Evolutionary conservation across 768 basidiomycete species (phyloP), one percentile per base, ranked within the genome.

Genomic region (Trametes meyenii): DNA sequence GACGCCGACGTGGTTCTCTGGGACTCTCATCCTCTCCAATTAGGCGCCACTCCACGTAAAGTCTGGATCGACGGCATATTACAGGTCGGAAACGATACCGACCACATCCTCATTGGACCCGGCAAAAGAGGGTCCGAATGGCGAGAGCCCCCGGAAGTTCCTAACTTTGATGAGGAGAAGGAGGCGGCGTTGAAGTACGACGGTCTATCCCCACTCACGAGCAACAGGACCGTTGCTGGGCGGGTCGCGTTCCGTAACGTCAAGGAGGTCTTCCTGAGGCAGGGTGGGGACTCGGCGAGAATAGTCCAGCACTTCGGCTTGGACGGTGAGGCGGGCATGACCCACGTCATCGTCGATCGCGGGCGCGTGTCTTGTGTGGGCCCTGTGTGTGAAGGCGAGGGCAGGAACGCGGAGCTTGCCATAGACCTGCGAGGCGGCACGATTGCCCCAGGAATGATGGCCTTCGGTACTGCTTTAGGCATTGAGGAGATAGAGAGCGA

Each of bases 51-150:
- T 0, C 82, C 82, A 1, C 73, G 71, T 43, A 82, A 82, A 68
- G 81, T 91, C 26, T 96, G 87, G 79, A 90, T 96, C 65, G 94
- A 97, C 71, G 94, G 94, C 1, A 85, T 93, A 59, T 70, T 85
- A 3, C 93, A 96, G 67, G 79, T 90, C 78, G 49, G 72, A 76
- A n/a, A 79, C 80, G 17, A 66, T 5, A 59, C 62, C 38, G 50
- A 63, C 29, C 61, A 62, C 29, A 57, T 67, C 60, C 58, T 65
- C 51, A 51, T 71, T 46, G 64, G 67, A 42, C 64, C 62, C n/a
- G 69, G 64, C 14, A 72, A 75, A 58, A 64, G 68, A 13, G 61
- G 60, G 6, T 11, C 61, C 12, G 62, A 55, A 19, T 73, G 76
- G 48, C 79, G 79, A 50, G 54, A 72, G 17, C 67, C 71, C 3